These are phyloP conservation scores for Xanthoparmelia taractica DNA, from an alignment of 495 filamentous ascomycete genomes.

Conservation along the genomic window DNA sequence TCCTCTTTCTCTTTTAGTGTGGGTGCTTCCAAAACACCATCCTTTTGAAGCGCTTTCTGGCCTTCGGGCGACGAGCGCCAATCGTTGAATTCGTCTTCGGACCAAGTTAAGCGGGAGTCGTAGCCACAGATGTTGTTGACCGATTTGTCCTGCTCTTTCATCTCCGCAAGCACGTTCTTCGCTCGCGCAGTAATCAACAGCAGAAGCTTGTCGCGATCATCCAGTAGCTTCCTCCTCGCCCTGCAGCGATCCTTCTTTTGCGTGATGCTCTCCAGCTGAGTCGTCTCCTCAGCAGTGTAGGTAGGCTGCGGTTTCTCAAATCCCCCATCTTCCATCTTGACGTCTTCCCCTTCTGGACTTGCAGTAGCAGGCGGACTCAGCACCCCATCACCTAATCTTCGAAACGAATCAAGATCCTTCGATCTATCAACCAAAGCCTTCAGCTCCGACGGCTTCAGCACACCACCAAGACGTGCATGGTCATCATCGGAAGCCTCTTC, in stretches of 20 bases:
- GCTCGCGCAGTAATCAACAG: constrained; percentile 38
- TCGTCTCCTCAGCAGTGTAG: constrained; percentile 38
- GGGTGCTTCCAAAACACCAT: constrained; percentile 33
- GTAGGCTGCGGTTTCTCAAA: constrained; percentile 58
- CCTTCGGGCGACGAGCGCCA: constrained; percentile 41
- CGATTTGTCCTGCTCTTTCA: constrained; percentile 40
- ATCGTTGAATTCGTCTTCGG: constrained; percentile 54
- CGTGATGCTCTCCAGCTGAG: constrained; percentile 39
- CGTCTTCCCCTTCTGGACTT: constrained; percentile 16
- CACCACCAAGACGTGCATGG: constrained; percentile 39
- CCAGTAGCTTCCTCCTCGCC: constrained; percentile 39
- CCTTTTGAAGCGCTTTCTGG: constrained; percentile 36
- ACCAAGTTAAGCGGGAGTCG: constrained; percentile 53
- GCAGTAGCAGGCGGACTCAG: constrained; percentile 34
- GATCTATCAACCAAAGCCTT: constrained; percentile 45
- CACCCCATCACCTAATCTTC: constrained; percentile 48
- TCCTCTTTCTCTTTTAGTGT: background rate
- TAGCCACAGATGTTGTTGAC: constrained; percentile 59
- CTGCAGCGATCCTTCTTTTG: constrained; percentile 34
- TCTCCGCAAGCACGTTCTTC: constrained; percentile 38
- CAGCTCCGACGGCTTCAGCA: constrained; percentile 50
- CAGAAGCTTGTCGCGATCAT: constrained; percentile 39
- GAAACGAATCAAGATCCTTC: constrained; percentile 46
- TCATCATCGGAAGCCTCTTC: constrained; percentile 27
- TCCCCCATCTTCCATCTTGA: constrained; percentile 57